These are phyloP conservation scores for Spinacia oleracea DNA, from an alignment of 179 eudicot genomes.

Conservation along the genomic window DNA sequence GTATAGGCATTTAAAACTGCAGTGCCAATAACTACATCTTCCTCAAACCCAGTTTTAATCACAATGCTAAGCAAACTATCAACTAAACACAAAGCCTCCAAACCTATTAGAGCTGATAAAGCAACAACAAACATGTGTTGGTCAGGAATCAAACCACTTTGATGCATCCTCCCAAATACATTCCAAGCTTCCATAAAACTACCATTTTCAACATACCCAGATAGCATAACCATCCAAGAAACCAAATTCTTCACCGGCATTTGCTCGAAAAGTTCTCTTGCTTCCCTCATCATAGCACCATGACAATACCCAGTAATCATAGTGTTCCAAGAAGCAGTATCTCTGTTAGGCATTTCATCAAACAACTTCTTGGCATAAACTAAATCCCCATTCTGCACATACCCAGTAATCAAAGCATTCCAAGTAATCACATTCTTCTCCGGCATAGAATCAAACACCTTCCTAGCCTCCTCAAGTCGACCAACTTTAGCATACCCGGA, in stretches of 20 bases:
- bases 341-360: slow-evolving; percentile 45
- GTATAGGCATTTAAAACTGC: slow-evolving; percentile 41
- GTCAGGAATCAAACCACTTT: slow-evolving; percentile 33
- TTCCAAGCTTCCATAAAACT: slow-evolving; percentile 39
- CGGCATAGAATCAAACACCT: slow-evolving; percentile 48
- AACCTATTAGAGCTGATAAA: slow-evolving; percentile 33
- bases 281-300: slow-evolving; percentile 39
- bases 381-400: slow-evolving; percentile 36
- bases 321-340: slow-evolving; percentile 47
- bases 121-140: slow-evolving; percentile 41
- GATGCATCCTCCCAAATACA: slow-evolving; percentile 38
- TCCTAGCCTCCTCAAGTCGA: slow-evolving; percentile 40
- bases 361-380: slow-evolving; percentile 33
- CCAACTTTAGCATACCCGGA: slow-evolving; percentile 37
- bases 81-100: slow-evolving; percentile 29
- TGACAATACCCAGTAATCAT: slow-evolving; percentile 50
- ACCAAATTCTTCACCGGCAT: slow-evolving; percentile 40
- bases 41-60: slow-evolving; percentile 38
- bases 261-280: slow-evolving; percentile 39
- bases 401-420: slow-evolving; percentile 56
- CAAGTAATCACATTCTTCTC: slow-evolving; percentile 48
- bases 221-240: slow-evolving; percentile 54
- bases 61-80: slow-evolving; percentile 33
- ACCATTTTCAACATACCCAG: slow-evolving; percentile 34
- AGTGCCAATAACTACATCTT: slow-evolving; percentile 47